Evolutionary conservation across 2,329 filamentous ascomycete species (phyloP).

Genomic region (Knufia fluminis): DNA sequence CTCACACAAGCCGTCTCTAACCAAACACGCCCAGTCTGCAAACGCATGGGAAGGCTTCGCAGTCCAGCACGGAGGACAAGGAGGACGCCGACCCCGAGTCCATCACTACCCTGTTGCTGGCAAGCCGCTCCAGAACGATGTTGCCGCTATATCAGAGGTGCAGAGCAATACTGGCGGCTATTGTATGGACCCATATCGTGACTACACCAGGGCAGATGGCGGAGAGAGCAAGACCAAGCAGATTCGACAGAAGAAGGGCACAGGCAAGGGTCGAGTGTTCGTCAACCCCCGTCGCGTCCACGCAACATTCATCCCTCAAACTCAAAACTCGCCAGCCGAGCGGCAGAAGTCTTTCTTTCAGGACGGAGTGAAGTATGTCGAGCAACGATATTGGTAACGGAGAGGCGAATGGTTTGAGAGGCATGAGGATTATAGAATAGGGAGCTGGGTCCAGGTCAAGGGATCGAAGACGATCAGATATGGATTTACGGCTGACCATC

Average conservation of each 20-base stretch:
- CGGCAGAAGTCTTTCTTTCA: background rate
- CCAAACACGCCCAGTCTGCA: background rate
- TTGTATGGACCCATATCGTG: background rate
- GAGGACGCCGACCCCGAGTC: background rate
- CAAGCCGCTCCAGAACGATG: no score
- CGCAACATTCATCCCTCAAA: background rate
- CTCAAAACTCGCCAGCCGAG: background rate
- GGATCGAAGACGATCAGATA: conserved; percentile 6
- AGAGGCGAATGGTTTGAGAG: no score
- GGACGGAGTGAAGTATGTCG: background rate
- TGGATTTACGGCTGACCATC: no score
- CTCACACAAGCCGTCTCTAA: background rate
- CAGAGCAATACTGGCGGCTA: background rate
- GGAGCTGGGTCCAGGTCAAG: no score
- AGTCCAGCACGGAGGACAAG: background rate
- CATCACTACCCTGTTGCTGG: no score
- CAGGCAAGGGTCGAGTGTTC: background rate
- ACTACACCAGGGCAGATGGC: background rate
- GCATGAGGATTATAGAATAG: no score
- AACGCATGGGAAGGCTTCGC: background rate
- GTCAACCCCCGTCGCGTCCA: background rate
- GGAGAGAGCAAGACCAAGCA: background rate
- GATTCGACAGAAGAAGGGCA: background rate
- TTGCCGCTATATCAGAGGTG: background rate
- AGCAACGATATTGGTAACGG: background rate